Evolutionary conservation across 177 flowering plant species (phyloP).

Genomic region (Vitis hybrid): DNA sequence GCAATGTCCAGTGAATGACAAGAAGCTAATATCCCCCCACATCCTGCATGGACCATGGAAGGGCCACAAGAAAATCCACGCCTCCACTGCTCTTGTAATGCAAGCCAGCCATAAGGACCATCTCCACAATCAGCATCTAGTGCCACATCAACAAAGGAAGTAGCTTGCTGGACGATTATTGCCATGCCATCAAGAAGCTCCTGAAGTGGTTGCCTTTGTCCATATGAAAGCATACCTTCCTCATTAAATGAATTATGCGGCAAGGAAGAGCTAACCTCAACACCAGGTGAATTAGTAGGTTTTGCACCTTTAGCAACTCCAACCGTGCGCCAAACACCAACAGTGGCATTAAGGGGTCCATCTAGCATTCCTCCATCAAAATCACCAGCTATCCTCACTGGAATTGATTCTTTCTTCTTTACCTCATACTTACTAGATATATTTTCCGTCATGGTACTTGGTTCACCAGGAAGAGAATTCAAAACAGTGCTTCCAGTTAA

Average conservation of each 20-base stretch:
- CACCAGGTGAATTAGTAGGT: constrained; percentile 42
- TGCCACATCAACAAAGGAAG: constrained; percentile 92
- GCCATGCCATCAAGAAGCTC: constrained; percentile 89
- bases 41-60: constrained; percentile 93
- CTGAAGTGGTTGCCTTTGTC: constrained; percentile 81
- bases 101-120: constrained; percentile 97
- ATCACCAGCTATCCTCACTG: constrained; percentile 89
- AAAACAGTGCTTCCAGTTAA: constrained; percentile 33
- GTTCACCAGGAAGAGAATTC: constrained; percentile 55
- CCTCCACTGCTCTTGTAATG: constrained; percentile 86
- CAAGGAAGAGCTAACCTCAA: constrained; percentile 55
- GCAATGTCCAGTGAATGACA: constrained; percentile 93
- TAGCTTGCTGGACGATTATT: constrained; percentile 92
- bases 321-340: constrained; percentile 98
- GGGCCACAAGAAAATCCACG: constrained; percentile 97
- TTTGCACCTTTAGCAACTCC: constrained; percentile 74
- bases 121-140: constrained; percentile 83
- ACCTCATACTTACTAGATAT: constrained; percentile 53
- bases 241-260: constrained; percentile 59
- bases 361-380: constrained; percentile 72
- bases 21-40: constrained; percentile 91
- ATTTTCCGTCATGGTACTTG: constrained; percentile 46
- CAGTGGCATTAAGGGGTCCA: constrained; percentile 72
- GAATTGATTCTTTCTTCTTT: constrained; percentile 72
- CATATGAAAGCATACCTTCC: constrained; percentile 58